Percentiles rank a stretch among this genome's conserved stretches.
These are phyloP conservation scores for Umbelopsis vinacea DNA, from an alignment of 192 early-diverging fungal genomes.

Conservation along the genomic window DNA sequence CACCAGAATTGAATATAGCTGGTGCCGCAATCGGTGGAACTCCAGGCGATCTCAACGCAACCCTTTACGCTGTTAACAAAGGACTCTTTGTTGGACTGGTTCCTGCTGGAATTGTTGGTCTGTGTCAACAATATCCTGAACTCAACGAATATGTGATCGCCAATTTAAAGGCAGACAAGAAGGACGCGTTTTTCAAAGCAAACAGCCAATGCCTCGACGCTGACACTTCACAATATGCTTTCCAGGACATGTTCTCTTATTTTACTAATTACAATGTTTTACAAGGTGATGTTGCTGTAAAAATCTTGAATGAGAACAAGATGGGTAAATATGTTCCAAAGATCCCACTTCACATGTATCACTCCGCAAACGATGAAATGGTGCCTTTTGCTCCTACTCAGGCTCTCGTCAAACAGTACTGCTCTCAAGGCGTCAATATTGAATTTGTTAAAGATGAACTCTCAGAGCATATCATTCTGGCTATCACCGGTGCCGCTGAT, in stretches of 20 bases:
- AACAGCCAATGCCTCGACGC: slow-evolving; percentile 10
- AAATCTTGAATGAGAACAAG: slow-evolving; percentile 12
- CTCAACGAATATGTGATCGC: slow-evolving; percentile 9
- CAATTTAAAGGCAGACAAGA: slow-evolving; percentile 13
- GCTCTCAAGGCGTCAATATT: slow-evolving; percentile 24
- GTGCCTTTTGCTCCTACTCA: slow-evolving; percentile 9
- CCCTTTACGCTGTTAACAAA: slow-evolving; percentile 11
- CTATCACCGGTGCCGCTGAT: slow-evolving; percentile 19
- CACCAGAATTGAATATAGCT: slow-evolving; percentile 20
- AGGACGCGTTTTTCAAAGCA: slow-evolving; percentile 16
- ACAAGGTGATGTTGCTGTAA: background rate
- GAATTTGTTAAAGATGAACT: slow-evolving; percentile 22
- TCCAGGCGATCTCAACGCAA: slow-evolving; percentile 25
- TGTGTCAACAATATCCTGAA: slow-evolving; percentile 23
- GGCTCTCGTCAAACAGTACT: slow-evolving; percentile 5
- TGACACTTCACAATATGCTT: slow-evolving; percentile 5
- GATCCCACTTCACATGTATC: slow-evolving; percentile 26
- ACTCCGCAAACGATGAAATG: slow-evolving; percentile 24
- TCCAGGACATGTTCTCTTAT: slow-evolving; percentile 22
- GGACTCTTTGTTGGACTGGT: slow-evolving; percentile 5
- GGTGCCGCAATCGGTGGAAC: slow-evolving; percentile 28
- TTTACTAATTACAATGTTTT: slow-evolving; percentile 1
- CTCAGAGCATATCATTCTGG: slow-evolving; percentile 15
- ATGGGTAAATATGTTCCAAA: slow-evolving; percentile 19
- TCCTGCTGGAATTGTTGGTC: slow-evolving; percentile 26